A percentile compares a stretch with the other conserved stretches of the same genome.
These are phyloP conservation scores for Parathielavia appendiculata DNA, from an alignment of 495 filamentous ascomycete species.

Conservation along the genomic window DNA sequence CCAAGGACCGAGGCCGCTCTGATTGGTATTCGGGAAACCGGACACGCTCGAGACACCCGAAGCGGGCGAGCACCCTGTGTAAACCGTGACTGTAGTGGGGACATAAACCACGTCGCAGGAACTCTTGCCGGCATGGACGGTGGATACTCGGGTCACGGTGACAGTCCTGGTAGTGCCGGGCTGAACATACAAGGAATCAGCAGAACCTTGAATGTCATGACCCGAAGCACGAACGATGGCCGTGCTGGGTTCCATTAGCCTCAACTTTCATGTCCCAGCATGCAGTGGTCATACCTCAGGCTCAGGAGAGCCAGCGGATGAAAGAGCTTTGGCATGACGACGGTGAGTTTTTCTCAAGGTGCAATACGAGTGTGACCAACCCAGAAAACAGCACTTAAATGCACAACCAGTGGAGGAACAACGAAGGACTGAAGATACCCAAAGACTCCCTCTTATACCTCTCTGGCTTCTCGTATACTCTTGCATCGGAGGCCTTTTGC, in stretches of 20 bases:
- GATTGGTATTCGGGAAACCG: background rate
- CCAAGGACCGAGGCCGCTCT: conserved; percentile 12
- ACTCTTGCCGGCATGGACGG: conserved; percentile 5
- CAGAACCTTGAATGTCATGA: background rate
- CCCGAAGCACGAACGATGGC: background rate
- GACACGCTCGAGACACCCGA: background rate
- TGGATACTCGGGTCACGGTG: conserved; percentile 1
- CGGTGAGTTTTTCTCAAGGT: background rate
- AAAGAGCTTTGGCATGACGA: conserved; percentile 8
- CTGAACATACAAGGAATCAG: background rate
- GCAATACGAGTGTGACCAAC: conserved; percentile 1
- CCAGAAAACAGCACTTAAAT: background rate
- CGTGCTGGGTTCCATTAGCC: background rate
- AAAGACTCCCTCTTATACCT: no score
- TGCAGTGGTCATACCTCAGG: conserved; percentile 4
- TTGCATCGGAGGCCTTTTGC: no score
- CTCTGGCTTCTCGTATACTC: no score
- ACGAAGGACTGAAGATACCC: background rate
- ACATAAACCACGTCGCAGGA: background rate
- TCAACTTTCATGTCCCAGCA: background rate
- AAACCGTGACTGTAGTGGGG: conserved; percentile 14
- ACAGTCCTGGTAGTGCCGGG: conserved; percentile 3
- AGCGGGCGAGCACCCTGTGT: background rate
- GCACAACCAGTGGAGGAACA: background rate
- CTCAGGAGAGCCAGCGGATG: conserved; percentile 15